phyloP scores from a whole-genome alignment of 495 filamentous ascomycete genomes.

The Cairneyella variabilis region DNA sequence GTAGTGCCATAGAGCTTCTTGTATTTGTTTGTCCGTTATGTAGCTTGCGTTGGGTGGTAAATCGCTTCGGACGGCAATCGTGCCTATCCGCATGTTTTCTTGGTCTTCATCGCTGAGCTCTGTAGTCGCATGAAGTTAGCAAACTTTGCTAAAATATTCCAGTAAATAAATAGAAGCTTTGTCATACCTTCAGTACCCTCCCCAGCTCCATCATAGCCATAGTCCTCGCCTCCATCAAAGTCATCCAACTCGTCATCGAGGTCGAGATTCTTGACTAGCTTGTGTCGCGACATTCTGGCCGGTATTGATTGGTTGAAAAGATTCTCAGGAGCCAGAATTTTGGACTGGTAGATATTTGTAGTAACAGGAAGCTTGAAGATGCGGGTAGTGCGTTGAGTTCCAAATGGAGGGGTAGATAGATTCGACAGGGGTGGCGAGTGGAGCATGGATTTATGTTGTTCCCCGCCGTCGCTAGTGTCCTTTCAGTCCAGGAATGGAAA shows the following conservation, averaged over 20 bases:
- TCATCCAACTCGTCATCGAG: constrained; percentile 58
- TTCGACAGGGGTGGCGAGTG: too few species aligned
- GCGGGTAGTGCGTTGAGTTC: too few species aligned
- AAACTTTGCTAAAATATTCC: not conserved
- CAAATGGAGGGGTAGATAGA: too few species aligned
- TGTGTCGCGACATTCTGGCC: constrained; percentile 57
- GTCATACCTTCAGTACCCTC: constrained; percentile 3
- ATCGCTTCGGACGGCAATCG: constrained; percentile 47
- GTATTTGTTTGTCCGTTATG: constrained; percentile 66
- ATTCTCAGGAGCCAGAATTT: not conserved
- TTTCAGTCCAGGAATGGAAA: too few species aligned
- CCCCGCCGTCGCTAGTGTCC: too few species aligned
- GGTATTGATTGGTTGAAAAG: not conserved
- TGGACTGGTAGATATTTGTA: not conserved
- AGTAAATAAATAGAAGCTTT: constrained; percentile 9
- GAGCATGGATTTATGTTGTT: too few species aligned
- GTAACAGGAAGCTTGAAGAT: too few species aligned
- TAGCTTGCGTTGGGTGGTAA: constrained; percentile 48
- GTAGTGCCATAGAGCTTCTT: constrained; percentile 92
- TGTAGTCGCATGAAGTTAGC: constrained; percentile 12
- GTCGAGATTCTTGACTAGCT: constrained; percentile 56
- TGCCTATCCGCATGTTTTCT: constrained; percentile 55
- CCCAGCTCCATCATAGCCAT: constrained; percentile 30
- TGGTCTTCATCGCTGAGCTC: constrained; percentile 59
- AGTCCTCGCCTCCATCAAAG: constrained; percentile 49